Percentiles rank a stretch among this genome's conserved stretches.
phyloP scores from a whole-genome alignment of 805 yeast species.

The Lipomyces kockii region DNA sequence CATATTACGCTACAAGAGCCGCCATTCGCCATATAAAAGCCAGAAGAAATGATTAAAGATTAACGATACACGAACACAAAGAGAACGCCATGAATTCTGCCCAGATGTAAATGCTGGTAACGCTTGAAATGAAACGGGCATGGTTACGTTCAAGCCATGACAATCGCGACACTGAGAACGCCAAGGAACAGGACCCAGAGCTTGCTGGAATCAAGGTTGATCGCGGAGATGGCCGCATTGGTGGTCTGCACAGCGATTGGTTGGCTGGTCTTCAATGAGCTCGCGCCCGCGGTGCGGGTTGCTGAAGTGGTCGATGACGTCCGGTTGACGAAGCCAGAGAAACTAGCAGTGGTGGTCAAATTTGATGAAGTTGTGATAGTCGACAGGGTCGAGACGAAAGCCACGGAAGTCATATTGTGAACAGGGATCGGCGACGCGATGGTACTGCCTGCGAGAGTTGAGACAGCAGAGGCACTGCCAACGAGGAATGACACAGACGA shows the following conservation, averaged over 20 bases:
- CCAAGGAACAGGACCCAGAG: neutral
- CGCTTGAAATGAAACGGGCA: too few species aligned
- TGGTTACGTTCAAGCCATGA: neutral
- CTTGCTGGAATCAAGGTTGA: neutral
- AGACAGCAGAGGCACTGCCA: neutral
- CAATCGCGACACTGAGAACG: neutral
- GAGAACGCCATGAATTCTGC: neutral
- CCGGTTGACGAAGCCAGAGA: neutral
- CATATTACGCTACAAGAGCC: neutral
- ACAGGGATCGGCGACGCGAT: constrained; percentile 3
- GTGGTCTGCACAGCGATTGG: constrained; percentile 4
- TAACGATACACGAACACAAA: neutral
- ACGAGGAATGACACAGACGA: constrained; percentile 39
- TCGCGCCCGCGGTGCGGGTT: constrained; percentile 5
- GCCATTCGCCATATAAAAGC: neutral
- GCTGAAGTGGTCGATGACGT: neutral
- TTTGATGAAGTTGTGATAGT: neutral
- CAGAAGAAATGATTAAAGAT: too few species aligned
- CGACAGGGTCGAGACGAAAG: neutral
- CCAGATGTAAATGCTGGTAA: too few species aligned
- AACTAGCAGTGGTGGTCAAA: neutral
- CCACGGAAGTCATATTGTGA: neutral
- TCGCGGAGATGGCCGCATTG: constrained; percentile 1
- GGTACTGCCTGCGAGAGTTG: neutral
- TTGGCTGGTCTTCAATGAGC: neutral